phyloP scores from a whole-genome alignment of 169 alveolate genomes.

The Plasmodium gaboni region DNA sequence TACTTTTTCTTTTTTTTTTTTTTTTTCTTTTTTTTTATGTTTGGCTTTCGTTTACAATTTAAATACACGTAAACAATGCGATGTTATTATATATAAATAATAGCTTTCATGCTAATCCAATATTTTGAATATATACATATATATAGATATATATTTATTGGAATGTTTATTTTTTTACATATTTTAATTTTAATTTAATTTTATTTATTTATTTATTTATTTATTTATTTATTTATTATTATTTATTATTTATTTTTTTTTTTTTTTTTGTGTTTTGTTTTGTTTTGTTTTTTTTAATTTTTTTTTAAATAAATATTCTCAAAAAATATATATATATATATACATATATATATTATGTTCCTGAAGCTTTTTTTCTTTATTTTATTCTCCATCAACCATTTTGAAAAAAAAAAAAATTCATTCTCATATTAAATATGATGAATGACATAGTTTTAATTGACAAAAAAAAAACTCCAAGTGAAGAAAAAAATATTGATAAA shows the following conservation, averaged over 20 bases:
- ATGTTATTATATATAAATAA: no score
- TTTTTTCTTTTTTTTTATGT: no score
- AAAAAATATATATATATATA: neutral
- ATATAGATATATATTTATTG: neutral
- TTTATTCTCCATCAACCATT: constrained; percentile 9
- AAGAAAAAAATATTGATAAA: constrained; percentile 62
- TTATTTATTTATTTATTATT: no score
- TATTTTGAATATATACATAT: neutral
- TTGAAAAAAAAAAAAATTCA: neutral
- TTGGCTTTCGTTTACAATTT: no score
- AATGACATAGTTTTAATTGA: constrained; percentile 67
- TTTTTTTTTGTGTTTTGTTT: neutral
- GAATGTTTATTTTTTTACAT: neutral
- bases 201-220: neutral
- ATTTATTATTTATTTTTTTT: neutral
- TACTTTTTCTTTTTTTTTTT: no score
- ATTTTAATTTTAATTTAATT: neutral
- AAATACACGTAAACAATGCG: no score
- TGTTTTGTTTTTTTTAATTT: no score
- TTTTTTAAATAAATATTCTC: no score
- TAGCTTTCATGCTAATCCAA: neutral
- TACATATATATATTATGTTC: neutral
- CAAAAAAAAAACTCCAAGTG: constrained; percentile 69
- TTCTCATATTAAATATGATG: constrained; percentile 34
- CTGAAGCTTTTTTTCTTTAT: neutral